Base-by-base conservation (phyloP, 306 rosid species). In the Medicago lupulina region DNA sequence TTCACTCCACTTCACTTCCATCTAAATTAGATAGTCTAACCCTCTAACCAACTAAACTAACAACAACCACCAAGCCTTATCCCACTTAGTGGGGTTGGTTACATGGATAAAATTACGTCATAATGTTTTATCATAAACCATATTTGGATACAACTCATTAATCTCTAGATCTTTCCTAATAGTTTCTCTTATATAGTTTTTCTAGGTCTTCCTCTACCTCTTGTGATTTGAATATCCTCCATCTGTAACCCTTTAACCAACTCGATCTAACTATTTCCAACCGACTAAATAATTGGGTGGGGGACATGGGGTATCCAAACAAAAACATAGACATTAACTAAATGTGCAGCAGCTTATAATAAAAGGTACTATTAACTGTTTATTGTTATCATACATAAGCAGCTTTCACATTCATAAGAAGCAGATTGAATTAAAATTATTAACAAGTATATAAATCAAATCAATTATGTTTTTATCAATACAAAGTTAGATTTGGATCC, bases 291-390 rank as follows among this genome's bases (percentile, higher is more conserved):
- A 60, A 60, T 12, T 13, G 17, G 44, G 36, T 19, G 21, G 7
- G 54, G 7, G 7, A 13, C 43, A 3, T 7, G 10, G 16, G 3
- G 3, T 67, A 41, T 17, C 16, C 70, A 36, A 17, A 17, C 25
- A 65, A 39, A 63, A 63, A 63, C 43, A 78, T 63, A 63, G 7
- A 64, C 40, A 53, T 79, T 6, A 40, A 71, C 50, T n/a, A 40
- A 43, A 60, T 61, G 16, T 9, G 14, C 13, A 36, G 5, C 12
- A 36, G 25, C 31, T 68, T 31, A 66, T 69, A 58, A 66, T 69
- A 58, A 69, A 16, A 6, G 14, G 15, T 4, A 23, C 12, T 49
- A 41, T 4, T 4, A 61, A 60, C 4, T 59, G 21, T 46, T 46
- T 11, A 11, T 6, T 12, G 14, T 19, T 38, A 38, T 21, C 31